Evolutionary conservation across 2,329 filamentous ascomycete genomes (phyloP).

Genomic region (Scedosporium apiospermum): DNA sequence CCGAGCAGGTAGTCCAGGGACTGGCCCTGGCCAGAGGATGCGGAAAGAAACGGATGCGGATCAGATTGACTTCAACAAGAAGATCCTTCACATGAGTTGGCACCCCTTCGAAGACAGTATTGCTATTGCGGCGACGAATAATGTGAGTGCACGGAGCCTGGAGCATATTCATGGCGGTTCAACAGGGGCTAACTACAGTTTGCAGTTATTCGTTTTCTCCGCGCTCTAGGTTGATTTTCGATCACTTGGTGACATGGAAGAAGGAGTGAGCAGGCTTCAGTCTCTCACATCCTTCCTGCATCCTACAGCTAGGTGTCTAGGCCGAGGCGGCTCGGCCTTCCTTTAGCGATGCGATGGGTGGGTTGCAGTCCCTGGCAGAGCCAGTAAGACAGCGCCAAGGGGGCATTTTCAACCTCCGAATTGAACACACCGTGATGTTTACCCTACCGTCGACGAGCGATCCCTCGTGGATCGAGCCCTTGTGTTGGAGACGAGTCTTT

Average conservation of each 20-base stretch:
- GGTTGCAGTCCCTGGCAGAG: too few species aligned
- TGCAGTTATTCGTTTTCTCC: constrained; percentile 68
- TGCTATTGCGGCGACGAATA: constrained; percentile 98
- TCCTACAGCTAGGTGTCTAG: too few species aligned
- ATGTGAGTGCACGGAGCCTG: constrained; percentile 54
- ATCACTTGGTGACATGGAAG: not conserved
- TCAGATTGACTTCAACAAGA: constrained; percentile 99
- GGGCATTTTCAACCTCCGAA: too few species aligned
- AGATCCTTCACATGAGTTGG: constrained; percentile 99
- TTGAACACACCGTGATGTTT: too few species aligned
- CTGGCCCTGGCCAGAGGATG: constrained; percentile 84
- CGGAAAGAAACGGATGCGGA: constrained; percentile 98
- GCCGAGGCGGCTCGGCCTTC: too few species aligned
- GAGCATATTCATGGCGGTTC: not conserved
- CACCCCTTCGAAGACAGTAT: constrained; percentile 99
- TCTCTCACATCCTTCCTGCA: too few species aligned
- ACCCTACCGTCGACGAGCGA: too few species aligned
- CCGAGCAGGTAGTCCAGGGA: constrained; percentile 71
- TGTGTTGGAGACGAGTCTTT: too few species aligned
- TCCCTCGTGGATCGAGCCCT: too few species aligned
- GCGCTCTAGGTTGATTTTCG: constrained; percentile 44
- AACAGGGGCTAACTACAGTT: constrained; percentile 14
- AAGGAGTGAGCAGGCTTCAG: too few species aligned
- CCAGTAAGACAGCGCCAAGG: too few species aligned
- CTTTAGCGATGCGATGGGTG: too few species aligned